Evolutionary conservation across 2,329 filamentous ascomycete genomes (phyloP).

Genomic region (Trichophaea hybrida): DNA sequence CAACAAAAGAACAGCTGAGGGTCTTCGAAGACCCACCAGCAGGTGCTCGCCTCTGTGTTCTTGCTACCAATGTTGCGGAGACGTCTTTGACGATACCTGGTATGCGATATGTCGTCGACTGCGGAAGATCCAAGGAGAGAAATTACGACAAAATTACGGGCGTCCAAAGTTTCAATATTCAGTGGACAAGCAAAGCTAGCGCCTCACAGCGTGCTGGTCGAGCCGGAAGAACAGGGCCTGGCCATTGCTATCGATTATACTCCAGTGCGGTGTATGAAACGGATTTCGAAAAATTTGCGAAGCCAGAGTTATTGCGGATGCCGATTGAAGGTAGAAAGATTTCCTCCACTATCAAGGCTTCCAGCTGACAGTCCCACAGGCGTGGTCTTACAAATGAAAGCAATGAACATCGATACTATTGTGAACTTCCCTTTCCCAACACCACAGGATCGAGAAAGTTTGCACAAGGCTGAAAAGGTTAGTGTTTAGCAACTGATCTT

Average conservation of each 20-base stretch:
- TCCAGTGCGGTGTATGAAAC: slow-evolving; percentile 87
- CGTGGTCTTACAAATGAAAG: slow-evolving; percentile 83
- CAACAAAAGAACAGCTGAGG: slow-evolving; percentile 75
- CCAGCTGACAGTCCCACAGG: slow-evolving; percentile 28
- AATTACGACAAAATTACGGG: slow-evolving; percentile 76
- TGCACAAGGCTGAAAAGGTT: slow-evolving; percentile 62
- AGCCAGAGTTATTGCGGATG: slow-evolving; percentile 78
- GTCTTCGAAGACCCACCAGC: slow-evolving; percentile 80
- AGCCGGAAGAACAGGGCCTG: slow-evolving; percentile 86
- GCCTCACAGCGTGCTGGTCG: slow-evolving; percentile 83
- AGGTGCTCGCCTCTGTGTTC: slow-evolving; percentile 67
- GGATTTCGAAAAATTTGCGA: slow-evolving; percentile 71
- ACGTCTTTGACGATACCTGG: slow-evolving; percentile 94
- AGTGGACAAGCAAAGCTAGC: slow-evolving; percentile 96
- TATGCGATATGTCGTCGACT: slow-evolving; percentile 90
- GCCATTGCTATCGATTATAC: slow-evolving; percentile 89
- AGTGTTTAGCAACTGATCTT: not conserved
- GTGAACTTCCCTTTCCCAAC: slow-evolving; percentile 95
- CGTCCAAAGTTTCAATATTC: slow-evolving; percentile 87
- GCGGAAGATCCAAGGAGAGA: slow-evolving; percentile 80
- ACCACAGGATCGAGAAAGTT: slow-evolving; percentile 59
- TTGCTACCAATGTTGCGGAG: slow-evolving; percentile 94
- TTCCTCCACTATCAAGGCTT: not conserved
- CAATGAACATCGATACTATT: slow-evolving; percentile 81
- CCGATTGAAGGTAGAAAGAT: slow-evolving; percentile 54